Percentiles rank a stretch among this genome's conserved stretches.
Evolutionary conservation across 257 asterid species (phyloP).

Genomic region (Nicotiana undulata): DNA sequence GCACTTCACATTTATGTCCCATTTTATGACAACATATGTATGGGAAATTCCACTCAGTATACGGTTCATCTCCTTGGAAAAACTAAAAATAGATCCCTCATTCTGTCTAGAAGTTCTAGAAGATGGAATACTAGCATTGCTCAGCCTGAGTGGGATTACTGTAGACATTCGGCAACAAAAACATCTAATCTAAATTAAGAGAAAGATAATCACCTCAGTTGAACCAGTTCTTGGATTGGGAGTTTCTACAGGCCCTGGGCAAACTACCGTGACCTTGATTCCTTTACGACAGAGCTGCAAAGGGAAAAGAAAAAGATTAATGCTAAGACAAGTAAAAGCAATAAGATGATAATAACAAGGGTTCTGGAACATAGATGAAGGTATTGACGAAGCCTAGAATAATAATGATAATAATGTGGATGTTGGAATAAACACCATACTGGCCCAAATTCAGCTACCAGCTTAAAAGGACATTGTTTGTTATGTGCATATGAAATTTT

Average conservation of each 20-base stretch:
- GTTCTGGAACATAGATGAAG: neutral
- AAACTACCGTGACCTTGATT: constrained; percentile 85
- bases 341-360: neutral
- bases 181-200: neutral
- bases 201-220: constrained; percentile 51
- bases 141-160: neutral
- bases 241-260: constrained; percentile 92
- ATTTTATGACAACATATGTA: too few species aligned
- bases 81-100: too few species aligned
- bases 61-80: too few species aligned
- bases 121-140: neutral
- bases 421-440: neutral
- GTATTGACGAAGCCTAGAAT: neutral
- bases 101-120: neutral
- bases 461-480: neutral
- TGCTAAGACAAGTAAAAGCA: neutral
- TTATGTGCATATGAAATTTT: neutral
- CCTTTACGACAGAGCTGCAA: constrained; percentile 75
- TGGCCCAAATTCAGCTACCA: neutral
- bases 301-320: constrained; percentile 4
- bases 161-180: neutral
- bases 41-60: too few species aligned
- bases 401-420: neutral
- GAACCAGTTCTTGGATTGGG: constrained; percentile 49
- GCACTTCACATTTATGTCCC: neutral